A percentile compares a stretch with the other conserved stretches of the same genome.
These are phyloP conservation scores for Yarrowia sp. DNA, from an alignment of 805 yeast genomes.

Conservation along the genomic window DNA sequence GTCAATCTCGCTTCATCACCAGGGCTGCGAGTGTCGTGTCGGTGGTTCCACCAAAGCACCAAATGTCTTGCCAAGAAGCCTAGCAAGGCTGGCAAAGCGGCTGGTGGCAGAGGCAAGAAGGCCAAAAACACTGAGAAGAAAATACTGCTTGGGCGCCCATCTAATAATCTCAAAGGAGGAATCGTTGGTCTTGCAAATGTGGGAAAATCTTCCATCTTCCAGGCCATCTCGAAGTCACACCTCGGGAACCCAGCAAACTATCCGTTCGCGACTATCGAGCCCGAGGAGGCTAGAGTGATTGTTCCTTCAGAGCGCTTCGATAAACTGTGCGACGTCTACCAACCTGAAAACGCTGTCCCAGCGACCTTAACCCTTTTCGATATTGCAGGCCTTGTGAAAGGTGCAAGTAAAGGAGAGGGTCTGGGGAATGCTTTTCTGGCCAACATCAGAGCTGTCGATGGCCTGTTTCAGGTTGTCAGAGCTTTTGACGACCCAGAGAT, in stretches of 20 bases:
- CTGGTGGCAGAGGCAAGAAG: conserved; percentile 17
- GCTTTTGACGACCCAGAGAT: conserved; percentile 70
- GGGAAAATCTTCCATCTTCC: conserved; percentile 65
- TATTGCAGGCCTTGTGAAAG: conserved; percentile 73
- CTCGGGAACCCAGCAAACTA: conserved; percentile 72
- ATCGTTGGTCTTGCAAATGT: conserved; percentile 70
- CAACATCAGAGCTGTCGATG: conserved; percentile 75
- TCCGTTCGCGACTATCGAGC: conserved; percentile 80
- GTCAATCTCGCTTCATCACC: background rate
- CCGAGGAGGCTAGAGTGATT: conserved; percentile 66
- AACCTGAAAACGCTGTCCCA: conserved; percentile 59
- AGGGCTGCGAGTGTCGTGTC: background rate
- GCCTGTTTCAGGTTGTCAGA: conserved; percentile 71
- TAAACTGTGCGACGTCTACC: conserved; percentile 56
- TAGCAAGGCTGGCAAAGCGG: background rate
- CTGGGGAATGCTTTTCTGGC: conserved; percentile 75
- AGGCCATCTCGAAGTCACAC: conserved; percentile 65
- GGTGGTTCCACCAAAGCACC: background rate
- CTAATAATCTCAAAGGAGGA: conserved; percentile 62
- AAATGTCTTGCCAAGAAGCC: conserved; percentile 2
- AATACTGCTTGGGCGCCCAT: conserved; percentile 71
- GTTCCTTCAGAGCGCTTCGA: conserved; percentile 62
- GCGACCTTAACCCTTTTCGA: conserved; percentile 66
- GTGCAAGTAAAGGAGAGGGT: conserved; percentile 71
- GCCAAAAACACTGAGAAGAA: conserved; percentile 19